Evolutionary conservation across 2,329 filamentous ascomycete species (phyloP).

Genomic region (Sporothrix mexicana): DNA sequence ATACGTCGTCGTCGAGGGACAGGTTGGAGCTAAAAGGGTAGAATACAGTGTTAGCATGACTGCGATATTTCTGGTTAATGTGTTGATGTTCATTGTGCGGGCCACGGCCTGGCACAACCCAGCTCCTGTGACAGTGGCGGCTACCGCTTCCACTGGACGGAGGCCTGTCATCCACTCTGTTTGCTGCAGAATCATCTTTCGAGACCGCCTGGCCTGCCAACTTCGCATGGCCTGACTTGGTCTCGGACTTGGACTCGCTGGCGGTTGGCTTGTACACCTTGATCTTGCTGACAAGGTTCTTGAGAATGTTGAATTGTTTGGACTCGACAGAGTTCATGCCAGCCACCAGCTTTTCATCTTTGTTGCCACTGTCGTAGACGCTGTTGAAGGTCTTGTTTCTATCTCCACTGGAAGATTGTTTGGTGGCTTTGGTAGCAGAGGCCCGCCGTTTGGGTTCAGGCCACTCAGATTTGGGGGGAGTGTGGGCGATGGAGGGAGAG

Average conservation of each 20-base stretch:
- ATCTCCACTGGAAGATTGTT: slow-evolving; percentile 33
- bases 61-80: neutral
- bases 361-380: neutral
- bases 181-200: neutral
- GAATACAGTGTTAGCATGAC: slow-evolving; percentile 37
- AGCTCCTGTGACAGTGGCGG: neutral
- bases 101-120: neutral
- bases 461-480: neutral
- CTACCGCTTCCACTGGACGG: neutral
- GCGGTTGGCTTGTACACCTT: slow-evolving; percentile 12
- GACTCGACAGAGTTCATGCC: slow-evolving; percentile 39
- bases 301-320: slow-evolving; percentile 38
- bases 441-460: slow-evolving; percentile 22
- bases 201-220: neutral
- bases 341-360: neutral
- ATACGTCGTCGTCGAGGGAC: slow-evolving; percentile 51
- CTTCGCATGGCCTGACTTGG: neutral
- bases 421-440: neutral
- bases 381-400: neutral
- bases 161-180: neutral
- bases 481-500: neutral
- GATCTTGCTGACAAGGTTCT: slow-evolving; percentile 33
- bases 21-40: slow-evolving; percentile 57
- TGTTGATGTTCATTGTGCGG: neutral
- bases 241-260: slow-evolving; percentile 10